These are phyloP conservation scores for Nakaseomyces bracarensis DNA, from an alignment of 1,139 yeast genomes.

Conservation along the genomic window DNA sequence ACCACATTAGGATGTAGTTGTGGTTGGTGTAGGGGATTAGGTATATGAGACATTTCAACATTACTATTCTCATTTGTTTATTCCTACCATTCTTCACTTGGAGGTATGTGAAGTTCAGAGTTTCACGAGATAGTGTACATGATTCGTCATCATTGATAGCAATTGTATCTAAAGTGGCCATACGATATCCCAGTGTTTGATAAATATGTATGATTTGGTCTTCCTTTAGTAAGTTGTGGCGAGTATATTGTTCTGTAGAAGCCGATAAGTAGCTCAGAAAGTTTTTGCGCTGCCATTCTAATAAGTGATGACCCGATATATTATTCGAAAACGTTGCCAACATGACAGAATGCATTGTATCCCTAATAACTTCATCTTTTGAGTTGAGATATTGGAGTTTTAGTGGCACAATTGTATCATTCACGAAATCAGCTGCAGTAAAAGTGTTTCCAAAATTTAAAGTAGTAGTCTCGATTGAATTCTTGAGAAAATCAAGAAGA, in stretches of 20 bases:
- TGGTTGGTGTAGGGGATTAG: slow-evolving; percentile 17
- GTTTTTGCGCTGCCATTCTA: slow-evolving; percentile 21
- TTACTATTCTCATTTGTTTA: slow-evolving; percentile 10
- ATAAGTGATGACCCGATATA: slow-evolving; percentile 8
- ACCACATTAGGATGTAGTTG: slow-evolving; percentile 18
- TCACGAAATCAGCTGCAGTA: slow-evolving; percentile 10
- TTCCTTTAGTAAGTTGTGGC: slow-evolving; percentile 13
- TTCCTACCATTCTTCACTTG: slow-evolving; percentile 13
- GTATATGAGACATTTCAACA: slow-evolving; percentile 20
- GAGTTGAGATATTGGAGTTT: slow-evolving; percentile 12
- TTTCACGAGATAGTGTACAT: slow-evolving; percentile 16
- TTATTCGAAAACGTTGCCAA: slow-evolving; percentile 17
- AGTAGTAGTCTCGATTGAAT: slow-evolving; percentile 12
- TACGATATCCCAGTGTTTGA: slow-evolving; percentile 8
- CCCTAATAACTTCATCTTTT: slow-evolving; percentile 17
- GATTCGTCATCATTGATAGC: not conserved
- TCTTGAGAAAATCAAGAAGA: slow-evolving; percentile 21
- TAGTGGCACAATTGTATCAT: slow-evolving; percentile 15
- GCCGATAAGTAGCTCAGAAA: slow-evolving; percentile 14
- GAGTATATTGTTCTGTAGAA: slow-evolving; percentile 16
- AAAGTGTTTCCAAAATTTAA: not conserved
- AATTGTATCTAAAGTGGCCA: not conserved
- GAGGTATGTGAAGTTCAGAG: slow-evolving; percentile 21
- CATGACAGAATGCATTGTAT: slow-evolving; percentile 22
- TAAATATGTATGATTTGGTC: slow-evolving; percentile 16